phyloP scores from a whole-genome alignment of 2,329 filamentous ascomycete genomes.

The Pyrenophora tritici-repentis region DNA sequence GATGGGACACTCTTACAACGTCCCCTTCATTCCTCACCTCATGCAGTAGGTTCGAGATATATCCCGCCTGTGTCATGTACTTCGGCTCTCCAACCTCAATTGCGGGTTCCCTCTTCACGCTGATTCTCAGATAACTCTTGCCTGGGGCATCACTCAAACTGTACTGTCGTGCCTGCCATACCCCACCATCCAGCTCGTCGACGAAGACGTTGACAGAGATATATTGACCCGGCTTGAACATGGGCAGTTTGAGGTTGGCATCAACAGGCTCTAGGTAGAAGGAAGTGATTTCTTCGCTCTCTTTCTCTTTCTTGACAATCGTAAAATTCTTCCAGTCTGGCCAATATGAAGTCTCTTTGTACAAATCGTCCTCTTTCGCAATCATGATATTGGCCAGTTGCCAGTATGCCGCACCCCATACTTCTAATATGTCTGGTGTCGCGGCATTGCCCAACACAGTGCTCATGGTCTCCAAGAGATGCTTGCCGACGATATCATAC shows the following conservation, averaged over 20 bases:
- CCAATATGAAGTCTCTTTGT: conserved; percentile 66
- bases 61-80: conserved; percentile 61
- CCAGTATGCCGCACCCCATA: conserved; percentile 75
- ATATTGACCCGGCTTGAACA: conserved; percentile 73
- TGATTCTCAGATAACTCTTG: conserved; percentile 69
- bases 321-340: conserved; percentile 69
- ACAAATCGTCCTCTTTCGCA: conserved; percentile 66
- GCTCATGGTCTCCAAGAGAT: conserved; percentile 69
- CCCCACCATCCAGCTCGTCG: conserved; percentile 53
- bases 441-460: conserved; percentile 69
- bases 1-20: conserved; percentile 68
- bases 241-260: conserved; percentile 61
- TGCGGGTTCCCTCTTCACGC: conserved; percentile 69
- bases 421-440: conserved; percentile 66
- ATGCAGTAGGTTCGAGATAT: conserved; percentile 73
- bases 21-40: conserved; percentile 66
- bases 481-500: conserved; percentile 71
- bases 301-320: conserved; percentile 66
- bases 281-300: conserved; percentile 71
- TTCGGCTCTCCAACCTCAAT: conserved; percentile 53
- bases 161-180: conserved; percentile 72
- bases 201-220: conserved; percentile 66
- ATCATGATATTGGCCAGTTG: conserved; percentile 76
- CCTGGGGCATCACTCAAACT: conserved; percentile 70
- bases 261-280: conserved; percentile 72